These are phyloP conservation scores for Fusarium dimerum DNA, from an alignment of 2,329 filamentous ascomycete species.

Conservation along the genomic window DNA sequence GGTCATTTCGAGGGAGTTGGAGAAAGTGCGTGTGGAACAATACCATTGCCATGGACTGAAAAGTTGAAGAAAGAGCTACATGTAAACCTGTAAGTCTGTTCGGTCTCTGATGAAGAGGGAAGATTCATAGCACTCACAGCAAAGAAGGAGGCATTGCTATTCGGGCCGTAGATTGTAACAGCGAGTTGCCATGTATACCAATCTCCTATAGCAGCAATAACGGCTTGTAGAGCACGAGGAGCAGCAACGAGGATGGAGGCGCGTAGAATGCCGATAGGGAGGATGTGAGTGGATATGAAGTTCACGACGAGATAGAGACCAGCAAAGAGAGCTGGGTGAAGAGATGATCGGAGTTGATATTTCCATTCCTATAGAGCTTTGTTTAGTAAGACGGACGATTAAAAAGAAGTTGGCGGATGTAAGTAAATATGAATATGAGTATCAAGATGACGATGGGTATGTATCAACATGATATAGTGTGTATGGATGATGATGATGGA, in stretches of 20 bases:
- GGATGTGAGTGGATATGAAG: slow-evolving; percentile 49
- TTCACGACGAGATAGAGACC: slow-evolving; percentile 67
- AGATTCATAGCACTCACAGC: slow-evolving; percentile 58
- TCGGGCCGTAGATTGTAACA: slow-evolving; percentile 67
- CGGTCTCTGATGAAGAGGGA: not conserved
- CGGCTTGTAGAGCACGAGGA: slow-evolving; percentile 75
- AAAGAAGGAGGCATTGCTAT: slow-evolving; percentile 64
- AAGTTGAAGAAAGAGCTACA: slow-evolving; percentile 39
- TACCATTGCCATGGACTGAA: slow-evolving; percentile 86
- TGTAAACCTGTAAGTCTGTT: not conserved
- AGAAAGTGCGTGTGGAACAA: slow-evolving; percentile 88
- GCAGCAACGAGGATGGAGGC: slow-evolving; percentile 69
- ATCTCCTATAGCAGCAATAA: slow-evolving; percentile 77
- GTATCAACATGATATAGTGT: not conserved
- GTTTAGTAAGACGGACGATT: slow-evolving; percentile 15
- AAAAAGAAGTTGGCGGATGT: not conserved
- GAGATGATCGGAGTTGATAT: slow-evolving; percentile 80
- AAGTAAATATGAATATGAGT: not conserved
- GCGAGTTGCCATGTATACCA: slow-evolving; percentile 88
- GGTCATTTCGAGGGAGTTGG: slow-evolving; percentile 90
- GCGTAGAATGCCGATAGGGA: slow-evolving; percentile 57
- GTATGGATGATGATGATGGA: slow-evolving; percentile 6
- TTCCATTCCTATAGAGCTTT: slow-evolving; percentile 82
- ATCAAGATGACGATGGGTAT: not conserved
- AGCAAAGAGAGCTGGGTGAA: slow-evolving; percentile 89